Evolutionary conservation across 106 monocot genomes (phyloP).

Genomic region (Dendrobium nobile): DNA sequence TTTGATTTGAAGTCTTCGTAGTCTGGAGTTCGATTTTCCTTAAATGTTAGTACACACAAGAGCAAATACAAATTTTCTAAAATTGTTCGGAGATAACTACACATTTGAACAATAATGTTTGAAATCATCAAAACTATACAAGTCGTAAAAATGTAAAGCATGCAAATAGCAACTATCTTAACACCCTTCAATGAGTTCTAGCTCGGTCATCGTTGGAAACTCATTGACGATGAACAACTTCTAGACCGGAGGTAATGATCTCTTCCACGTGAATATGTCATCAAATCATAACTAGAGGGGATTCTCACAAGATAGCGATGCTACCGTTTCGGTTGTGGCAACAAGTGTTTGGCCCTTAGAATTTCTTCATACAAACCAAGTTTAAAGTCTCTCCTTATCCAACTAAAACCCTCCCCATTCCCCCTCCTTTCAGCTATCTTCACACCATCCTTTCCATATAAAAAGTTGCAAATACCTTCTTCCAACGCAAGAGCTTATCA

Average conservation of each 20-base stretch:
- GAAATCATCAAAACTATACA: no score
- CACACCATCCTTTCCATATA: conserved; percentile 12
- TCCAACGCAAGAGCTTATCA: conserved; percentile 45
- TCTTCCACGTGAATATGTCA: conserved; percentile 11
- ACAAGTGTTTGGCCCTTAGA: background rate
- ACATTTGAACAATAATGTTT: no score
- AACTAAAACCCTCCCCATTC: conserved; percentile 3
- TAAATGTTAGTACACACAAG: no score
- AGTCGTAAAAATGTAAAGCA: no score
- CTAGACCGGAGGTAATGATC: conserved; percentile 7
- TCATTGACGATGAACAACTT: conserved; percentile 17
- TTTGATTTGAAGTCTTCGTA: no score
- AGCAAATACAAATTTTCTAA: no score
- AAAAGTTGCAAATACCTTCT: conserved; percentile 40
- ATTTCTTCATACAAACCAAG: background rate
- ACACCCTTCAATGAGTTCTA: conserved; percentile 15
- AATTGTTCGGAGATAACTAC: no score
- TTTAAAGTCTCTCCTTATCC: conserved; percentile 19
- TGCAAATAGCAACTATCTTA: no score
- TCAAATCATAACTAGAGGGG: conserved; percentile 13
- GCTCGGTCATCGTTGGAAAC: conserved; percentile 8
- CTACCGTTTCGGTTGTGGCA: background rate
- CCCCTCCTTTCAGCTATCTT: background rate
- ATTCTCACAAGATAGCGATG: background rate
- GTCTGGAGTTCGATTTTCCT: no score